Percentiles rank a stretch among this genome's conserved stretches.
phyloP scores from a whole-genome alignment of 2,329 filamentous ascomycete genomes.

The Atkinsonella hypoxylon region DNA sequence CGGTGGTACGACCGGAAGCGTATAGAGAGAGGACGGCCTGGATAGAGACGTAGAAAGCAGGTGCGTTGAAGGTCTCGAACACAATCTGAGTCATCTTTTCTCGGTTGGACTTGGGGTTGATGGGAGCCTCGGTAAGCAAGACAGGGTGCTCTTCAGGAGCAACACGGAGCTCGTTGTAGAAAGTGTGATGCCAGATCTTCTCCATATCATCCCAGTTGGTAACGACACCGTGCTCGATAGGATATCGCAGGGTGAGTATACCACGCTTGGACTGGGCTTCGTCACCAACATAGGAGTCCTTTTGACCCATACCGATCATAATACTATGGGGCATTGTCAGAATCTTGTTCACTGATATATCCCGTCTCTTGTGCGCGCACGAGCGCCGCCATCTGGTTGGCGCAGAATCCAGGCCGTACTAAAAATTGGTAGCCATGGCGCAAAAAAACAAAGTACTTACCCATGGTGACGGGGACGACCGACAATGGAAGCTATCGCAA shows the following conservation, averaged over 20 bases:
- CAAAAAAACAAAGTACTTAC: conserved; percentile 46
- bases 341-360: conserved; percentile 1
- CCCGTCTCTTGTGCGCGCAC: neutral
- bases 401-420: neutral
- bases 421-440: neutral
- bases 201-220: conserved; percentile 99
- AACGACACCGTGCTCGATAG: conserved; percentile 99
- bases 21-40: conserved; percentile 99
- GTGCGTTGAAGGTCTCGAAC: conserved; percentile 99
- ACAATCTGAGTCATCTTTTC: conserved; percentile 99
- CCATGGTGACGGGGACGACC: conserved; percentile 99
- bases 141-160: conserved; percentile 99
- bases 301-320: conserved; percentile 99
- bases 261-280: conserved; percentile 99
- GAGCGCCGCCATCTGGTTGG: neutral
- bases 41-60: conserved; percentile 99
- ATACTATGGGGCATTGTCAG: conserved; percentile 50
- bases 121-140: conserved; percentile 96
- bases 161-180: conserved; percentile 99
- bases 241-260: conserved; percentile 99
- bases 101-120: conserved; percentile 99
- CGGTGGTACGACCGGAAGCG: conserved; percentile 99
- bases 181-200: conserved; percentile 99
- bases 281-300: conserved; percentile 99
- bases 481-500: conserved; percentile 80